Conservation (phyloP, 768 basidiomycete species). For the Gelatoporia subvermispora region DNA sequence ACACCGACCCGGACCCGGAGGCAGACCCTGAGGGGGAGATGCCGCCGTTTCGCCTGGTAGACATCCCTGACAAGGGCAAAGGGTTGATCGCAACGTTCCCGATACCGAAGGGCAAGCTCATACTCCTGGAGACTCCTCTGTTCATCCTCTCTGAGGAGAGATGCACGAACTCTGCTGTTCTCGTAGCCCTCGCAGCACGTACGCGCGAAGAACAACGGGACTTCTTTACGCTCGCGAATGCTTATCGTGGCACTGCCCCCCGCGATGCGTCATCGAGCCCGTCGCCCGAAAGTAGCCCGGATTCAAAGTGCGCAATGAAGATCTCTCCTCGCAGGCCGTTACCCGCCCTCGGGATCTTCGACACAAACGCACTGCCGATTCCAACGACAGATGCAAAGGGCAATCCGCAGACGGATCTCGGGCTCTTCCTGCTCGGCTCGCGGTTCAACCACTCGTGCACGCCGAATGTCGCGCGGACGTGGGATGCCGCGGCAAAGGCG, state of each 20-base stretch:
- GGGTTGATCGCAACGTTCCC: constrained; percentile 23
- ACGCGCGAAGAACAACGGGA: constrained; percentile 23
- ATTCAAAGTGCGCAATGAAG: no score
- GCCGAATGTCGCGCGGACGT: constrained; percentile 23
- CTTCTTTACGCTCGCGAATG: constrained; percentile 22
- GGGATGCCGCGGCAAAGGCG: constrained; percentile 17
- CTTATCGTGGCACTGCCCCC: constrained; percentile 3
- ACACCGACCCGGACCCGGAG: no score
- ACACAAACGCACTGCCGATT: constrained; percentile 25
- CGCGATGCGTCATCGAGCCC: no score
- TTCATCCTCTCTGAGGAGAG: constrained; percentile 15
- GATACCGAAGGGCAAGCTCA: constrained; percentile 19
- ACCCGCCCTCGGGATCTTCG: constrained; percentile 23
- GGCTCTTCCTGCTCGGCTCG: constrained; percentile 24
- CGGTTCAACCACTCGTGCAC: constrained; percentile 28
- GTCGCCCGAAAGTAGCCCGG: background rate
- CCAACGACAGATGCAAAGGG: constrained; percentile 3
- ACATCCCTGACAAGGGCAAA: constrained; percentile 19
- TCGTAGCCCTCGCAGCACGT: constrained; percentile 15
- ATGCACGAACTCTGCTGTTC: constrained; percentile 19
- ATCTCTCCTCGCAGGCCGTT: background rate
- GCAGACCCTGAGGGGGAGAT: background rate
- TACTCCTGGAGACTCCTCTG: constrained; percentile 24
- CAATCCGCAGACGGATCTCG: constrained; percentile 6
- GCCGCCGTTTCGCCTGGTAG: constrained; percentile 8